Percentiles rank a stretch among this genome's conserved stretches.
These are phyloP conservation scores for Fusarium coicis DNA, from an alignment of 2,329 filamentous ascomycete genomes.

Conservation along the genomic window DNA sequence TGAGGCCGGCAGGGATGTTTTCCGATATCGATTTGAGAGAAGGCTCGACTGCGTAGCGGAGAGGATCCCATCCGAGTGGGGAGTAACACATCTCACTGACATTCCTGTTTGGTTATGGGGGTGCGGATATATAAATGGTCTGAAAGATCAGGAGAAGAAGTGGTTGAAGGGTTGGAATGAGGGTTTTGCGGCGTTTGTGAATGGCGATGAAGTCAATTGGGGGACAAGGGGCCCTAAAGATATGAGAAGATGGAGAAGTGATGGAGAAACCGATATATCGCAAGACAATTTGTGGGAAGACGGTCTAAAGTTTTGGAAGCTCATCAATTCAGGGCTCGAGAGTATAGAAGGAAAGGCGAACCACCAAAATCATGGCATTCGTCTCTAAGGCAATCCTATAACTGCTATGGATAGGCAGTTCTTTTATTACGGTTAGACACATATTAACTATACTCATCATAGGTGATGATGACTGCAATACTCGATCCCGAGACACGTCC, in stretches of 20 bases:
- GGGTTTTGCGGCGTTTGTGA: neutral
- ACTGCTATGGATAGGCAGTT: too few species aligned
- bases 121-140: fast-evolving
- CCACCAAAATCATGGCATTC: too few species aligned
- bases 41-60: neutral
- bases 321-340: fast-evolving
- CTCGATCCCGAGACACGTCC: too few species aligned
- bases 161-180: neutral
- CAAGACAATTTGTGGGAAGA: neutral
- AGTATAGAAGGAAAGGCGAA: too few species aligned
- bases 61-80: neutral
- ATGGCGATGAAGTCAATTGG: neutral
- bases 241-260: neutral
- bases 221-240: fast-evolving
- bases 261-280: neutral
- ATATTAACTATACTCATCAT: too few species aligned
- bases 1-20: neutral
- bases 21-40: neutral
- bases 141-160: neutral
- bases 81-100: neutral
- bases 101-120: neutral
- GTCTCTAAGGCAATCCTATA: too few species aligned
- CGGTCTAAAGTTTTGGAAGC: neutral
- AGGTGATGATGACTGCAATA: too few species aligned
- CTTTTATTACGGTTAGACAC: too few species aligned